A percentile compares a stretch with the other conserved stretches of the same genome.
Conservation (phyloP, 352 stramenopile genomes). For the Globisporangium polare region DNA sequence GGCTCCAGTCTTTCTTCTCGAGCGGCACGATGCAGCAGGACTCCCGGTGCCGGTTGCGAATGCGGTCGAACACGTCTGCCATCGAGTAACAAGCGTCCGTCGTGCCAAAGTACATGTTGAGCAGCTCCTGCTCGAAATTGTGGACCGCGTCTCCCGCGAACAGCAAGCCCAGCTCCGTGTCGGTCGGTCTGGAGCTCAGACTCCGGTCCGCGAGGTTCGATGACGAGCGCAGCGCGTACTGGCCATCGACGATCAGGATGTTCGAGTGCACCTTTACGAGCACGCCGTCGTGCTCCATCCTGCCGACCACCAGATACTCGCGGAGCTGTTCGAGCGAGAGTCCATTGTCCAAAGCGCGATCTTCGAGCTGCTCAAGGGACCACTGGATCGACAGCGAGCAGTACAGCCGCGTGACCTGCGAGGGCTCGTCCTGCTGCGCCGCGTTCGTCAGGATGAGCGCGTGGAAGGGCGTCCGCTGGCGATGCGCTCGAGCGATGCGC, state of each 20-base stretch:
- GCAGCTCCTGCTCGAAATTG: constrained; percentile 52
- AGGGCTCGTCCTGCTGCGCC: constrained; percentile 74
- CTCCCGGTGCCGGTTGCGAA: constrained; percentile 6
- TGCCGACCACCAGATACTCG: constrained; percentile 43
- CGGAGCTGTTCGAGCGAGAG: constrained; percentile 35
- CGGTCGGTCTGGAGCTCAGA: constrained; percentile 58
- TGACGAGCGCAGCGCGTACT: constrained; percentile 64
- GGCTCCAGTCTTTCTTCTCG: constrained; percentile 55
- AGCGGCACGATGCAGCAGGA: constrained; percentile 48
- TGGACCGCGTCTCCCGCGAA: constrained; percentile 41
- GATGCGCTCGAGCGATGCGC: constrained; percentile 40
- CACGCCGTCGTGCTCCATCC: constrained; percentile 40
- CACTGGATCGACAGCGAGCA: constrained; percentile 76
- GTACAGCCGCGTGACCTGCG: constrained; percentile 68
- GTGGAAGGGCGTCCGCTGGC: constrained; percentile 36
- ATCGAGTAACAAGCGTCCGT: constrained; percentile 27
- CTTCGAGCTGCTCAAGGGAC: constrained; percentile 69
- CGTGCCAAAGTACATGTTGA: constrained; percentile 66
- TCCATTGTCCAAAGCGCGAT: constrained; percentile 37
- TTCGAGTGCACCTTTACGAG: constrained; percentile 80
- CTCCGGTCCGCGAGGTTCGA: constrained; percentile 77
- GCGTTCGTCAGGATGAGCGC: constrained; percentile 70
- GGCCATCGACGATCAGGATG: constrained; percentile 71
- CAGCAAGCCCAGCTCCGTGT: constrained; percentile 67
- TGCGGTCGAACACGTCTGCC: constrained; percentile 22